A percentile compares a stretch with the other conserved stretches of the same genome.
Conservation (phyloP, 331 rosid genomes). For the Pyracantha coccinea region DNA sequence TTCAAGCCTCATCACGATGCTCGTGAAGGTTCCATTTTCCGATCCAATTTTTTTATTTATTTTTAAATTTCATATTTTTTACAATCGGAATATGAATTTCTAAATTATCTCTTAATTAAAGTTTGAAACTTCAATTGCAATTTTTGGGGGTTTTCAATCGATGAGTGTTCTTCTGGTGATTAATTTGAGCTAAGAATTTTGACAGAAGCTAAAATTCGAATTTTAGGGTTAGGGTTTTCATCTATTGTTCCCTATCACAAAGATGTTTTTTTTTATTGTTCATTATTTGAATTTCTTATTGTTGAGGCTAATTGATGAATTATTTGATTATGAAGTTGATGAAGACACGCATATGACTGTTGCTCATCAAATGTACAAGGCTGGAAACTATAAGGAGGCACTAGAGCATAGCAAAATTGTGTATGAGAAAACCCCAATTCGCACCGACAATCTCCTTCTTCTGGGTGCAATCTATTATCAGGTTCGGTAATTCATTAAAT, state of each 20-base stretch:
- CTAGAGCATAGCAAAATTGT: slow-evolving; percentile 74
- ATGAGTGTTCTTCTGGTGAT: not conserved
- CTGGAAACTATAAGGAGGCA: slow-evolving; percentile 83
- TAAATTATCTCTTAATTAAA: not conserved
- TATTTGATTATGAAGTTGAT: slow-evolving; percentile 49
- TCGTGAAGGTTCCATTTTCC: slow-evolving; percentile 47
- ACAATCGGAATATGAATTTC: not conserved
- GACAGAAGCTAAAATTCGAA: not conserved
- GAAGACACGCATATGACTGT: slow-evolving; percentile 73
- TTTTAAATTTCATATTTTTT: not conserved
- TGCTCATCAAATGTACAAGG: slow-evolving; percentile 90
- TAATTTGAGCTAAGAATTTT: not conserved
- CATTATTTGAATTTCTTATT: not conserved
- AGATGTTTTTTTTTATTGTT: not conserved
- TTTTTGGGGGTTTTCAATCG: not conserved
- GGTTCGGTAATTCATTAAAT: slow-evolving; percentile 32
- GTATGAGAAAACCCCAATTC: slow-evolving; percentile 75
- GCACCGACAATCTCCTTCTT: slow-evolving; percentile 88
- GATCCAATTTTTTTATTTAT: not conserved
- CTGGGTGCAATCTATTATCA: slow-evolving; percentile 95
- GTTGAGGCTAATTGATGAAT: not conserved
- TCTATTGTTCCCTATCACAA: not conserved
- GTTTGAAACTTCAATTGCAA: not conserved
- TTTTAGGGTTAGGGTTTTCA: not conserved
- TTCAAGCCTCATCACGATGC: slow-evolving; percentile 45